Conservation (phyloP, 2,329 filamentous ascomycete species). For the Cryphonectria radicalis region DNA sequence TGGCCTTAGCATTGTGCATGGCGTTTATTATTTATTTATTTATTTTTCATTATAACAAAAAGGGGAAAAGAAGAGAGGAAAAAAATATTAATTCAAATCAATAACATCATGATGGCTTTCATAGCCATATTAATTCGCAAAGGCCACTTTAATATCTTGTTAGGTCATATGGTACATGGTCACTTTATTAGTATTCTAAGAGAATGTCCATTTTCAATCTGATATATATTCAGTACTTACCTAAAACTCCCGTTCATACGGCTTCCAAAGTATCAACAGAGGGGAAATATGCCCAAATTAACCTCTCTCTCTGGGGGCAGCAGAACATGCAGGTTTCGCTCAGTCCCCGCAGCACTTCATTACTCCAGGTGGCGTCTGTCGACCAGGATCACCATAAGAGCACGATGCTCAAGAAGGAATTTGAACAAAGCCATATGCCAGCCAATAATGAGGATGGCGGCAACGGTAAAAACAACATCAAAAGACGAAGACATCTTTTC, state of each 20-base stretch:
- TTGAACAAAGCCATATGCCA: neutral
- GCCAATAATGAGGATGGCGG: neutral
- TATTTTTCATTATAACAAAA: neutral
- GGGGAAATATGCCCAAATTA: neutral
- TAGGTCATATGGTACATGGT: neutral
- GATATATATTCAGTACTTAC: neutral
- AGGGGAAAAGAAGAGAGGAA: no score
- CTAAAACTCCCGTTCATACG: neutral
- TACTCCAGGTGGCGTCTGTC: neutral
- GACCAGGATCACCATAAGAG: neutral
- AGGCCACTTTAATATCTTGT: no score
- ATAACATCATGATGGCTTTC: no score
- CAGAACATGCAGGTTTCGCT: neutral
- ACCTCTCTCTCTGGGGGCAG: neutral
- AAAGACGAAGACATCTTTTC: neutral
- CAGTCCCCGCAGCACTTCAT: neutral
- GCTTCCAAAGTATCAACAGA: neutral
- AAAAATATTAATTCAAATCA: neutral
- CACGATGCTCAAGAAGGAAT: neutral
- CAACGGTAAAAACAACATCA: neutral
- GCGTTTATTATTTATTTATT: neutral
- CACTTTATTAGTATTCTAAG: neutral
- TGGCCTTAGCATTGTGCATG: conserved; percentile 35
- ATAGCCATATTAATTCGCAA: no score
- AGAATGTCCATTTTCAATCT: neutral